Evolutionary conservation across 768 basidiomycete species (phyloP).

Genomic region (Suillus brevipes): DNA sequence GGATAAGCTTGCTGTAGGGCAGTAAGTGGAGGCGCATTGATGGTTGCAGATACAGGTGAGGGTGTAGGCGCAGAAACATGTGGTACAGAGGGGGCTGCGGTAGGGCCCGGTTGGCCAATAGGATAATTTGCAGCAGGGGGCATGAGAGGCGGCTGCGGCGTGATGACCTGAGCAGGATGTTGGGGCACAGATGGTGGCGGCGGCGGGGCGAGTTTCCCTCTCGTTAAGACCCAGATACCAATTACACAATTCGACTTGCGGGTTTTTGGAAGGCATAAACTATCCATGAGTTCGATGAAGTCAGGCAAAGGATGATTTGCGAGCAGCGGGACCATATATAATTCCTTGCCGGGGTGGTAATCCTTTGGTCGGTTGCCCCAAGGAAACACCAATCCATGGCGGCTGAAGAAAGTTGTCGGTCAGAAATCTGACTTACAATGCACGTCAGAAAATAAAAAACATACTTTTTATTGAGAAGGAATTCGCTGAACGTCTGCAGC

Average conservation of each 20-base stretch:
- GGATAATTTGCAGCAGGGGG: slow-evolving; percentile 11
- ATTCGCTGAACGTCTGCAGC: slow-evolving; percentile 65
- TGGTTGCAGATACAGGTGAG: background rate
- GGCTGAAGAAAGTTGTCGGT: slow-evolving; percentile 44
- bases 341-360: slow-evolving; percentile 74
- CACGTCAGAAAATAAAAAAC: slow-evolving; percentile 27
- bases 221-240: slow-evolving; percentile 83
- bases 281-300: slow-evolving; percentile 80
- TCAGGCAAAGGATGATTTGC: slow-evolving; percentile 73
- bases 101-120: slow-evolving; percentile 15
- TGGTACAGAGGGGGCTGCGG: slow-evolving; percentile 14
- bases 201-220: slow-evolving; percentile 67
- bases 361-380: slow-evolving; percentile 80
- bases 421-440: slow-evolving; percentile 11
- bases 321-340: slow-evolving; percentile 81
- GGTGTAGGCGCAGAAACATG: slow-evolving; percentile 13
- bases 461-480: slow-evolving; percentile 72
- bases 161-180: slow-evolving; percentile 15
- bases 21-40: slow-evolving; percentile 16
- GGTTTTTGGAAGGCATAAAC: slow-evolving; percentile 64
- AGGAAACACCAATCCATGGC: slow-evolving; percentile 84
- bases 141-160: slow-evolving; percentile 18
- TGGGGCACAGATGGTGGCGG: slow-evolving; percentile 23
- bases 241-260: slow-evolving; percentile 70
- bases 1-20: slow-evolving; percentile 31